A percentile compares a stretch with the other conserved stretches of the same genome.
These are phyloP conservation scores for Lablab purpureus DNA, from an alignment of 306 rosid genomes.

Conservation along the genomic window DNA sequence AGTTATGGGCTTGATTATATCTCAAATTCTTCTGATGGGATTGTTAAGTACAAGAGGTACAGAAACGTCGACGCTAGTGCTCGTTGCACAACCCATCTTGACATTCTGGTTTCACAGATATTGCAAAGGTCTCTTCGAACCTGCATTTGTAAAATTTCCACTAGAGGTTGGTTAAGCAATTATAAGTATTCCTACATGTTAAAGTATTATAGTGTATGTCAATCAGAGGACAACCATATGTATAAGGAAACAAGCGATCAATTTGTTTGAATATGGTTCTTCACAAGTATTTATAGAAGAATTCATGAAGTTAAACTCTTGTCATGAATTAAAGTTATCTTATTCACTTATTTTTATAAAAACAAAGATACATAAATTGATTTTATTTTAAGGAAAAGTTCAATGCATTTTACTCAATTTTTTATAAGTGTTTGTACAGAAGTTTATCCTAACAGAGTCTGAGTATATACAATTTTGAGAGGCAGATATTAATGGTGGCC, in stretches of 20 bases:
- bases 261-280: background rate
- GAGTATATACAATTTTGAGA: background rate
- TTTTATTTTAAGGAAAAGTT: background rate
- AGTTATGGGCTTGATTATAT: conserved; percentile 66
- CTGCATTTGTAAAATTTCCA: conserved; percentile 76
- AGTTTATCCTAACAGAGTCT: no score
- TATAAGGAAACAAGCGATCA: background rate
- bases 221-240: background rate
- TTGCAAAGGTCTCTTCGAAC: conserved; percentile 91
- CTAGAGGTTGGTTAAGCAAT: conserved; percentile 69
- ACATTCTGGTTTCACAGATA: conserved; percentile 80
- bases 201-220: background rate
- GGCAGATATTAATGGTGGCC: conserved; percentile 16
- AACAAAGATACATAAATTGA: no score
- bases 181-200: background rate
- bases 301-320: background rate
- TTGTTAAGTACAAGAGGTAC: conserved; percentile 77
- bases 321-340: no score
- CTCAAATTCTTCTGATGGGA: conserved; percentile 84
- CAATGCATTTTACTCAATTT: background rate
- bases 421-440: no score
- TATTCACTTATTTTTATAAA: no score
- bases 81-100: conserved; percentile 72
- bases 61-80: conserved; percentile 56
- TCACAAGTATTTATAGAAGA: background rate